A percentile compares a stretch with the other conserved stretches of the same genome.
Evolutionary conservation across 2,329 filamentous ascomycete genomes (phyloP).

Genomic region (Nothophoma quercina): DNA sequence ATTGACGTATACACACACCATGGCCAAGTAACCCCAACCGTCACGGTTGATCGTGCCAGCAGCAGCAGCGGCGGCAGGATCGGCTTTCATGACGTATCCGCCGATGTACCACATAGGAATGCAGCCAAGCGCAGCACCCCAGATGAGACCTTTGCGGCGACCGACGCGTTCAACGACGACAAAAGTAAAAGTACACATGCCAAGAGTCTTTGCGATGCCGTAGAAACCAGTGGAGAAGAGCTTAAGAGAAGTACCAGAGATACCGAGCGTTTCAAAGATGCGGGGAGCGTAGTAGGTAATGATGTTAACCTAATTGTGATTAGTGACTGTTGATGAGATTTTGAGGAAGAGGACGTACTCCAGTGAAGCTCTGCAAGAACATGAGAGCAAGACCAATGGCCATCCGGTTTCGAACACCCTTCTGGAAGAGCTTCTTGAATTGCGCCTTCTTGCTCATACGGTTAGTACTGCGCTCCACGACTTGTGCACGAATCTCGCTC

Average conservation of each 20-base stretch:
- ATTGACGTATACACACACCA: slow-evolving; percentile 64
- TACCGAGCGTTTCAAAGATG: slow-evolving; percentile 55
- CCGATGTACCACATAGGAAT: slow-evolving; percentile 62
- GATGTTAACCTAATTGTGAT: slow-evolving; percentile 37
- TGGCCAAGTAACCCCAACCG: slow-evolving; percentile 61
- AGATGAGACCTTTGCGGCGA: slow-evolving; percentile 54
- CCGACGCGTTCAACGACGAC: slow-evolving; percentile 51
- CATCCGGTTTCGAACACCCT: slow-evolving; percentile 50
- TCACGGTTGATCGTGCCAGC: slow-evolving; percentile 53
- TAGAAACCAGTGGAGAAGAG: slow-evolving; percentile 62
- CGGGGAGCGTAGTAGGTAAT: slow-evolving; percentile 49
- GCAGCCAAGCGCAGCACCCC: slow-evolving; percentile 59
- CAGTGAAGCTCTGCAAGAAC: slow-evolving; percentile 49
- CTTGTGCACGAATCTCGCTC: slow-evolving; percentile 54
- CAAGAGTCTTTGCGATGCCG: slow-evolving; percentile 52
- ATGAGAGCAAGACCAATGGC: slow-evolving; percentile 50
- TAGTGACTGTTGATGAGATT: background rate
- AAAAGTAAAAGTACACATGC: slow-evolving; percentile 52
- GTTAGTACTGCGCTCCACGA: slow-evolving; percentile 41
- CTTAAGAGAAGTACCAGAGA: slow-evolving; percentile 51
- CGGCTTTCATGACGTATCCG: slow-evolving; percentile 61
- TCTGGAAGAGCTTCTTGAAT: slow-evolving; percentile 49
- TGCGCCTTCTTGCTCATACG: slow-evolving; percentile 39
- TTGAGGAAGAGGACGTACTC: slow-evolving; percentile 24
- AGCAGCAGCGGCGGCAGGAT: slow-evolving; percentile 56